A percentile compares a stretch with the other conserved stretches of the same genome.
Conservation (phyloP, 2,329 filamentous ascomycete species). For the Kalaharituber pfeilii region DNA sequence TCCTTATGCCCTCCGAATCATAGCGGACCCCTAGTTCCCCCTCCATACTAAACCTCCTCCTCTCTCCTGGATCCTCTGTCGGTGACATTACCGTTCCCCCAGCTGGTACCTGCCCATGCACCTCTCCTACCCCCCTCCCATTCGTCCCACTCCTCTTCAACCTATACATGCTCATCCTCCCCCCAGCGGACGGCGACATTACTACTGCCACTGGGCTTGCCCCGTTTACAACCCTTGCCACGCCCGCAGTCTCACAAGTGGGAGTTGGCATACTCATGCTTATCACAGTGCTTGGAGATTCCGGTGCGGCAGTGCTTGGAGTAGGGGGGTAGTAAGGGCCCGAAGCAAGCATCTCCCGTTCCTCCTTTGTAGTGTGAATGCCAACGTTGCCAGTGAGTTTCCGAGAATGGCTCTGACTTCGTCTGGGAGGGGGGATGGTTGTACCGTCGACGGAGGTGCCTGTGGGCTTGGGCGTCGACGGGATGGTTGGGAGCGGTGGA, state of each 20-base stretch:
- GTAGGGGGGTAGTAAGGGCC: not conserved
- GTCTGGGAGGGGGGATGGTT: no score
- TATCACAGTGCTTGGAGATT: no score
- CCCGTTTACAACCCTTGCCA: not conserved
- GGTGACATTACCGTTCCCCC: no score
- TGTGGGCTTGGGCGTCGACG: no score
- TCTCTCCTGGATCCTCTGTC: no score
- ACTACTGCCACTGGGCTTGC: not conserved
- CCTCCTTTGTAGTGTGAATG: not conserved
- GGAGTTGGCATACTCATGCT: not conserved
- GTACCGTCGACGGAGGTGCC: no score
- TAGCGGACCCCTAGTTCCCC: not conserved
- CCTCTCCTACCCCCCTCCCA: not conserved
- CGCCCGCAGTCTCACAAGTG: not conserved
- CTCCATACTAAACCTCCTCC: not conserved
- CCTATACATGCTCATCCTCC: not conserved
- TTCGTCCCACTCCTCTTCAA: not conserved
- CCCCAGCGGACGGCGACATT: no score
- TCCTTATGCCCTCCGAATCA: not conserved
- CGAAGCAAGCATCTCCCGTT: not conserved
- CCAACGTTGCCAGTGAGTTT: no score
- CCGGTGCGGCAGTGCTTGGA: not conserved
- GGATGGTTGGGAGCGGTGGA: not conserved
- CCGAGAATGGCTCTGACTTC: no score
- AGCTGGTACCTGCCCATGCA: no score